These are phyloP conservation scores for Colletotrichum sp. DNA, from an alignment of 2,329 filamentous ascomycete species.

Conservation along the genomic window DNA sequence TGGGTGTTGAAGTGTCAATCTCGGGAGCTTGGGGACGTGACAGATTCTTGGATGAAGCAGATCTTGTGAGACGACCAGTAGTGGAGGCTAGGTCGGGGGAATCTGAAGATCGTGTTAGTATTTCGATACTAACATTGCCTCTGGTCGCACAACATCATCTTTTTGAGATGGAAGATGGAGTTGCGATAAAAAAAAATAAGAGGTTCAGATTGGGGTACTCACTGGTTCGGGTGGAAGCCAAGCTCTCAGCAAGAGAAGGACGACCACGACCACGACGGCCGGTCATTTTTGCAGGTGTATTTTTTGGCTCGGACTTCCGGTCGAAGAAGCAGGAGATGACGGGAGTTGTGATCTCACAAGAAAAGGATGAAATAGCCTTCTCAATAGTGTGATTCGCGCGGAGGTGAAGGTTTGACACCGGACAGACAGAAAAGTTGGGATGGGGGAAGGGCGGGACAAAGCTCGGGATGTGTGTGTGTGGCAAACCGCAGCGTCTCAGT, in stretches of 20 bases:
- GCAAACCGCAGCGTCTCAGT: constrained; percentile 3
- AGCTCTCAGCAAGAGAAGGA: constrained; percentile 1
- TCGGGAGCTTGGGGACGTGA: not conserved
- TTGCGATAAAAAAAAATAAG: not conserved
- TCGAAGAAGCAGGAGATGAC: not conserved
- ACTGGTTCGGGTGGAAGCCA: constrained; percentile 11
- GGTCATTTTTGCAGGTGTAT: not conserved
- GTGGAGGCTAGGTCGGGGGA: not conserved
- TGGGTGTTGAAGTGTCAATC: not conserved
- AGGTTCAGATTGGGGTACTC: not conserved
- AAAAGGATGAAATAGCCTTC: not conserved
- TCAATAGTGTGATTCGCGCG: not conserved
- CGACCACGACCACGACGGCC: constrained; percentile 5
- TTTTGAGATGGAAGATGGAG: not conserved
- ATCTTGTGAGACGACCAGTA: constrained; percentile 16
- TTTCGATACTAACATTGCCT: not conserved
- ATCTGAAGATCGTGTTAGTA: not conserved
- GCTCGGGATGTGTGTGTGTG: constrained; percentile 12
- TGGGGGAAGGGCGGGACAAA: constrained; percentile 18
- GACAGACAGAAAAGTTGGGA: constrained; percentile 4
- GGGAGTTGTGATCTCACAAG: not conserved
- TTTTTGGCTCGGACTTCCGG: not conserved
- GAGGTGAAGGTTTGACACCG: not conserved
- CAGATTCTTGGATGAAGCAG: constrained; percentile 17
- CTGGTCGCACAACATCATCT: not conserved